These are phyloP conservation scores for Pyrus betulifolia DNA, from an alignment of 306 rosid species.

Conservation along the genomic window DNA sequence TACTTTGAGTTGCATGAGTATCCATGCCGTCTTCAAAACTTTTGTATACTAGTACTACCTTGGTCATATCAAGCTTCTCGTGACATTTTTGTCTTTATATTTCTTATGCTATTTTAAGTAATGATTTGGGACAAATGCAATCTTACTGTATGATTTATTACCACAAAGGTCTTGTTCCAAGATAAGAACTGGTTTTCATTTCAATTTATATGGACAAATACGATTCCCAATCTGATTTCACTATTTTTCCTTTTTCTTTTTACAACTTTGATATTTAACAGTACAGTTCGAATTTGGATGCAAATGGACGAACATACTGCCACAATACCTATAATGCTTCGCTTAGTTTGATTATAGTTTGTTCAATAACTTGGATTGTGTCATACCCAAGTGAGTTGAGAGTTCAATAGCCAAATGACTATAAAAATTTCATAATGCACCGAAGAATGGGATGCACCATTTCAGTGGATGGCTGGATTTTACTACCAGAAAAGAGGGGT, in stretches of 20 bases:
- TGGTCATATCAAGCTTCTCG: background rate
- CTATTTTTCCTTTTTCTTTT: no score
- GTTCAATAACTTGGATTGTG: background rate
- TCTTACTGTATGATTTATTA: background rate
- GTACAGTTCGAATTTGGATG: no score
- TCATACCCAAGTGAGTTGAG: background rate
- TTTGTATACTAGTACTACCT: background rate
- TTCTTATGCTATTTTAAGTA: conserved; percentile 15
- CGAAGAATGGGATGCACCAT: background rate
- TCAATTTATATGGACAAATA: no score
- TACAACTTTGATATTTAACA: no score
- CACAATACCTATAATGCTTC: no score
- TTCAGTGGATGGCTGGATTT: background rate
- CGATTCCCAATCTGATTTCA: no score
- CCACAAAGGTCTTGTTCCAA: no score
- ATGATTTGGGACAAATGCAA: background rate
- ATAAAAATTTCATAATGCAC: no score
- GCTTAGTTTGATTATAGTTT: background rate
- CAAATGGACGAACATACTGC: no score
- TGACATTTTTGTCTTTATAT: conserved; percentile 25
- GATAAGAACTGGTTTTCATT: no score
- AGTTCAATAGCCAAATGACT: no score
- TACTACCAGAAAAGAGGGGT: no score
- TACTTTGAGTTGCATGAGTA: background rate
- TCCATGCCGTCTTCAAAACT: background rate